Base-by-base conservation (phyloP, 495 filamentous ascomycete species). In the Xanthoparmelia taractica region DNA sequence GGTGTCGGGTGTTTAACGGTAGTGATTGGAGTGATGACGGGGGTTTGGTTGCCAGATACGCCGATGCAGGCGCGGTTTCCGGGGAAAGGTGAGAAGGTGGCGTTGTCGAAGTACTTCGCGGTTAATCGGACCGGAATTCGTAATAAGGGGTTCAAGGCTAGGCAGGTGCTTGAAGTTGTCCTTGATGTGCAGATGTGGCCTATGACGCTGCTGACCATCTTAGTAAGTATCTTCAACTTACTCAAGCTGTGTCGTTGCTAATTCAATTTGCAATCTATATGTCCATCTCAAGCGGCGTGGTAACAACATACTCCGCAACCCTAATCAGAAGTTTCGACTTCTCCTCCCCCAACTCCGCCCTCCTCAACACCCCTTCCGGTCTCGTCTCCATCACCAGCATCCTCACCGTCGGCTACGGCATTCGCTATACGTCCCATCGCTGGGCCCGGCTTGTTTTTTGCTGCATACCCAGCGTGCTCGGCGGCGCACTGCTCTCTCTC, bases 291-390 rank as follows among this genome's bases (percentile, higher is more conserved):
- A 79, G 79, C 59, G 85, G 84, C 59, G 81, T 87, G 8, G 76
- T 86, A 25, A 83, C 82, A 2, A 84, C 80, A 17, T 87, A 85
- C 66, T 87, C 84, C 13, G 71, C 84, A 15, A 84, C 79, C 23
- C 70, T 88, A 8, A 84, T 88, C 65, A 69, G 72, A 12, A 78
- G 75, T 54, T 81, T 87, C 57, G 82, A 82, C 17, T 88, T 84
- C 65, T 76, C 70, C n/a, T 73, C 81, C 10, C 76, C 78, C 29
- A 66, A 76, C 31, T 74, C 84, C 0, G 83, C 84, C 18, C 79
- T 87, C 10, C 78, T 88, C 7, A 87, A 87, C 61, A 87, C 80
- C 64, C 84, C 85, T 0, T 84, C 82, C 31, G 85, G 85, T 2
- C 74, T 79, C 4, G 74, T 88, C 50, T 80, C 79, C 61, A 81